Percentiles rank a stretch among this genome's conserved stretches.
phyloP scores from a whole-genome alignment of 805 yeast genomes.

The Cephaloascus albidus region DNA sequence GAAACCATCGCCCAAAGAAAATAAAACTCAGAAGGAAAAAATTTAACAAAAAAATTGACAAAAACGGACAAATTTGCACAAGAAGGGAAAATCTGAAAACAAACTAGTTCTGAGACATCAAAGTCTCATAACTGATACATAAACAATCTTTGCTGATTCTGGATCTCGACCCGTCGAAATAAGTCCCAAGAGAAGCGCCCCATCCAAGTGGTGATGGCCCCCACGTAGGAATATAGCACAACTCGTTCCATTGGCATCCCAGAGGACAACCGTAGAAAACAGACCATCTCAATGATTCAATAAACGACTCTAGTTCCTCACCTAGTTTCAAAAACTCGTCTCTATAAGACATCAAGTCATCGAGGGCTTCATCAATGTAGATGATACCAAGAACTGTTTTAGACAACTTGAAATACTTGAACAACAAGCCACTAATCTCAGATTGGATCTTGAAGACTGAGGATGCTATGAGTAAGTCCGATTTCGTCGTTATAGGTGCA shows the following conservation, averaged over 20 bases:
- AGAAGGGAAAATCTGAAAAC: too few species aligned
- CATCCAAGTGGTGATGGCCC: slow-evolving; percentile 48
- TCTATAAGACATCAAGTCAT: slow-evolving; percentile 1
- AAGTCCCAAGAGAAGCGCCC: slow-evolving; percentile 15
- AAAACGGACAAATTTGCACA: too few species aligned
- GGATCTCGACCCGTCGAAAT: slow-evolving; percentile 10
- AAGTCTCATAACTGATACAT: neutral
- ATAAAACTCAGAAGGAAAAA: too few species aligned
- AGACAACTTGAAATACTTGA: slow-evolving; percentile 22
- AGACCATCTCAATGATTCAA: slow-evolving; percentile 29
- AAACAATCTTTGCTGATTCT: slow-evolving; percentile 9
- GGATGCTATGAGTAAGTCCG: slow-evolving; percentile 42
- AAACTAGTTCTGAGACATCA: too few species aligned
- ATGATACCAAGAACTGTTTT: slow-evolving; percentile 11
- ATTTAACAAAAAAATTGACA: too few species aligned
- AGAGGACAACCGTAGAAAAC: slow-evolving; percentile 28
- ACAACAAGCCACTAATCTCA: slow-evolving; percentile 24
- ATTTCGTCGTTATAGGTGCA: slow-evolving; percentile 20
- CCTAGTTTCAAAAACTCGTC: slow-evolving; percentile 8
- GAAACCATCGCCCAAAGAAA: too few species aligned
- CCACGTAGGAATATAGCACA: slow-evolving; percentile 55
- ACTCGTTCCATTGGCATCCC: slow-evolving; percentile 34
- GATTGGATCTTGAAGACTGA: slow-evolving; percentile 30
- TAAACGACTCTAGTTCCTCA: slow-evolving; percentile 9
- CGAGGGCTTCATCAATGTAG: slow-evolving; percentile 6